Evolutionary conservation across 257 asterid species (phyloP), one percentile per base, ranked within the genome.

Genomic region (Nicotiana benthamiana): DNA sequence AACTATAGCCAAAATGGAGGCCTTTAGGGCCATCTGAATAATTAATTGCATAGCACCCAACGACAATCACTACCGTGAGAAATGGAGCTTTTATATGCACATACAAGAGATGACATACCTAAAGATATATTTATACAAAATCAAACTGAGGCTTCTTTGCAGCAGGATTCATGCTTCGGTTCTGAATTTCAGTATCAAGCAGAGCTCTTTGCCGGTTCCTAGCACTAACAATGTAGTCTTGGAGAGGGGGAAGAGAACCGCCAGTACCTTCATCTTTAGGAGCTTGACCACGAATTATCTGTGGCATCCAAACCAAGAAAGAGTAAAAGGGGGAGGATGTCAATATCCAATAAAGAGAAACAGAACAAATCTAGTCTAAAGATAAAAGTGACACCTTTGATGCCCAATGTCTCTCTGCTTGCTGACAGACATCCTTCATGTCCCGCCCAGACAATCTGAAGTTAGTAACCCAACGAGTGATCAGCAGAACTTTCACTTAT

Each of bases 341-440:
- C 56, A 79, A 79, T 62, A 62, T 65, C 74, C 76, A 70, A n/a
- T 1, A 27, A 62, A 48, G 26, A 22, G 26, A 2, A 52, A 30
- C 5, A 6, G 48, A 46, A 32, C 15, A 2, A 56, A 65, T 40
- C 16, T 57, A 53, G 70, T 75, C 46, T 67, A 27, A 75, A 30
- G 17, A 13, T 43, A 27, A 67, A 7, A 65, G 80, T 24, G 46
- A 52, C 88, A 95, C 99, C 99, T 93, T 95, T 53, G 99, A 95
- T 67, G 98, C 99, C 98, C 99, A 95, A 52, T 80, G 93, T 87
- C 99, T 87, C 90, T 95, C 98, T 2, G 99, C 97, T 86, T 95
- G 99, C 82, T 93, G 99, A 85, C 99, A 95, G 51, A 93, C 96
- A 77, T 93, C 97, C 83, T 95, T 91, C 75, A 93, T 93, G 86